Base-by-base conservation (phyloP, 371 early-diverging fungal genomes). In the Mucor lusitanicus region DNA sequence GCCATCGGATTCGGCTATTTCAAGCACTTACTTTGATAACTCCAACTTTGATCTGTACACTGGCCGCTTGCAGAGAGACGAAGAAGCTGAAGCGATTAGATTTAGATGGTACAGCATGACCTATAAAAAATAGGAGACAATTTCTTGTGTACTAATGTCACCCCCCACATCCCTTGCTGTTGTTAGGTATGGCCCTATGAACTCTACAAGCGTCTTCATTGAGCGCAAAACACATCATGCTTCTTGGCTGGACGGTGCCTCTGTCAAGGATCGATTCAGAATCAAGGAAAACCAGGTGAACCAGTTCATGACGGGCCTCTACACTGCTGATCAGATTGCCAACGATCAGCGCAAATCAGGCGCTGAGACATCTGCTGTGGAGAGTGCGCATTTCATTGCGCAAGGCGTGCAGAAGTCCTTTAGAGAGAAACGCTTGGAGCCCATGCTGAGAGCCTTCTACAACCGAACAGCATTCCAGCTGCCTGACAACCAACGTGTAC, bases 381-480 rank as follows among this genome's bases (percentile, higher is more conserved):
- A 57, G n/a, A 64, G 65, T 33, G 53, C 54, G n/a, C 64, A 70
- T 37, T 74, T 71, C 39, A 71, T 71, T 65, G 74, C 68, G 21
- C 27, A 74, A 8, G 96, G 97, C 68, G 87, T 98, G 35, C 94
- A 92, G 69, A 69, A 80, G 6, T 85, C 91, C 40, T 89, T 98
- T 27, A 68, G 80, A 19, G 81, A 88, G 17, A 92, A 92, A 73
- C 78, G 86, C 9, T 80, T 99, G 33, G 78, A 83, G 25, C 99
- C 99, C 57, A 88, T 90, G 23, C 73, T 93, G 55, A 90, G 98
- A 54, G 95, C 96, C 4, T 95, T 95, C 71, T 98, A 99, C 85
- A 97, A 96, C 79, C 89, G 99, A 77, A 97, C 95, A 12, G 99
- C 99, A 2, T 99, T 99, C 88, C 99, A 98, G 76, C 76, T 98